These are phyloP conservation scores for Kuraishia hungarica DNA, from an alignment of 805 yeast species.

Conservation along the genomic window DNA sequence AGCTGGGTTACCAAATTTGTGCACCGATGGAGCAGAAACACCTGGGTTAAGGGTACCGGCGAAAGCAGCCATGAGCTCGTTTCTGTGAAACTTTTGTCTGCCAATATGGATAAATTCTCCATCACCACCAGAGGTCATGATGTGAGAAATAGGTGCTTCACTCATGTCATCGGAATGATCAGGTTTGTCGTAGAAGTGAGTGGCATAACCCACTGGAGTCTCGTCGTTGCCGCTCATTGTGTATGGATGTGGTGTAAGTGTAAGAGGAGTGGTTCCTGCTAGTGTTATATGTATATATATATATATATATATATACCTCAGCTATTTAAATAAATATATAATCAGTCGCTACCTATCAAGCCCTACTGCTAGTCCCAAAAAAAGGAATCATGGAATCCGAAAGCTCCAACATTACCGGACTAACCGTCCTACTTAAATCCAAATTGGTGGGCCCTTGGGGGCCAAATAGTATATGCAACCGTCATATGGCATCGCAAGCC, in stretches of 20 bases:
- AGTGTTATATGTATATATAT: too few relatives aligned
- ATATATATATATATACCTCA: too few relatives aligned
- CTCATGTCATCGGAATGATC: neutral
- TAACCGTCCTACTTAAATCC: neutral
- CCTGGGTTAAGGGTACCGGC: slow-evolving; percentile 85
- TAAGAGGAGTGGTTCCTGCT: too few relatives aligned
- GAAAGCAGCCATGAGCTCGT: slow-evolving; percentile 56
- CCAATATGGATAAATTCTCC: slow-evolving; percentile 68
- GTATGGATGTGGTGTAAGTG: neutral
- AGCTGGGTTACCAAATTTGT: slow-evolving; percentile 64
- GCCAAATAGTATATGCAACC: neutral
- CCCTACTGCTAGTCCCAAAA: too few relatives aligned
- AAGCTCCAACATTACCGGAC: neutral
- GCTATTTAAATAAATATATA: too few relatives aligned
- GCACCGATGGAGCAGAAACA: slow-evolving; percentile 43
- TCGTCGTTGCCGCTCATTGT: neutral
- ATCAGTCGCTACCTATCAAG: too few relatives aligned
- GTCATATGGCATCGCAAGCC: neutral
- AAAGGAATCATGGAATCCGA: neutral
- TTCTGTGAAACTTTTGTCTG: slow-evolving; percentile 52
- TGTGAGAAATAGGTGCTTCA: slow-evolving; percentile 8
- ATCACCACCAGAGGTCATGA: slow-evolving; percentile 21
- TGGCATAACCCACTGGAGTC: neutral
- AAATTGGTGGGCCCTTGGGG: neutral
- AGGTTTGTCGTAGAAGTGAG: neutral